Percentiles rank a stretch among this genome's conserved stretches.
Conservation (phyloP, 169 alveolate species). For the Plasmodium billcollinsi region DNA sequence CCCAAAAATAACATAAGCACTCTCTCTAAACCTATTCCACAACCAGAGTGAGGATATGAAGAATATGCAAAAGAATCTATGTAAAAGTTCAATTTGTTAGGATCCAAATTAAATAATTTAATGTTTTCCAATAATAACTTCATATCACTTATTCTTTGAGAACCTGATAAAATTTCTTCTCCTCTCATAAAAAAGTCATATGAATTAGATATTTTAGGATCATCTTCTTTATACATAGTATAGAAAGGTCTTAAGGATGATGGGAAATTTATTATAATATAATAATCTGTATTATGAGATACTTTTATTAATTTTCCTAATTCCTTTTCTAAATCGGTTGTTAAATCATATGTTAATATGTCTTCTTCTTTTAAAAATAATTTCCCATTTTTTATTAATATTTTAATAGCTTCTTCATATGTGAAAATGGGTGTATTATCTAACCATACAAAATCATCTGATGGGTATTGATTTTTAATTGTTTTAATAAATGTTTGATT, state of each 20-base stretch:
- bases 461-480: slow-evolving; percentile 69
- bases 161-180: slow-evolving; percentile 99
- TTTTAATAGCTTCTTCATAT: slow-evolving; percentile 83
- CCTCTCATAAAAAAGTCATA: slow-evolving; percentile 99
- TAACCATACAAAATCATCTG: slow-evolving; percentile 58
- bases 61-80: slow-evolving; percentile 97
- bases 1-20: slow-evolving; percentile 97
- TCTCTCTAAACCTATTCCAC: slow-evolving; percentile 99
- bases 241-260: slow-evolving; percentile 98
- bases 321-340: slow-evolving; percentile 96
- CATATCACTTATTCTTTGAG: slow-evolving; percentile 99
- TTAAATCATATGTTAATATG: slow-evolving; percentile 89
- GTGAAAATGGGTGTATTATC: slow-evolving; percentile 74
- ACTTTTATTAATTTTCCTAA: slow-evolving; percentile 95
- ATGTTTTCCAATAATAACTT: slow-evolving; percentile 90
- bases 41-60: slow-evolving; percentile 99
- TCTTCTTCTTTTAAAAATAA: slow-evolving; percentile 87
- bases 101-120: slow-evolving; percentile 90
- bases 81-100: slow-evolving; percentile 93
- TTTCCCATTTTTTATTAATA: slow-evolving; percentile 83
- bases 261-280: slow-evolving; percentile 97
- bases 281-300: slow-evolving; percentile 97
- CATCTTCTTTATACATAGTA: slow-evolving; percentile 95
- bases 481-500: slow-evolving; percentile 34
- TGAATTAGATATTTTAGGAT: slow-evolving; percentile 91